Conservation (phyloP, 1,284 basidiomycete genomes). For the Rhizopogon parksii region DNA sequence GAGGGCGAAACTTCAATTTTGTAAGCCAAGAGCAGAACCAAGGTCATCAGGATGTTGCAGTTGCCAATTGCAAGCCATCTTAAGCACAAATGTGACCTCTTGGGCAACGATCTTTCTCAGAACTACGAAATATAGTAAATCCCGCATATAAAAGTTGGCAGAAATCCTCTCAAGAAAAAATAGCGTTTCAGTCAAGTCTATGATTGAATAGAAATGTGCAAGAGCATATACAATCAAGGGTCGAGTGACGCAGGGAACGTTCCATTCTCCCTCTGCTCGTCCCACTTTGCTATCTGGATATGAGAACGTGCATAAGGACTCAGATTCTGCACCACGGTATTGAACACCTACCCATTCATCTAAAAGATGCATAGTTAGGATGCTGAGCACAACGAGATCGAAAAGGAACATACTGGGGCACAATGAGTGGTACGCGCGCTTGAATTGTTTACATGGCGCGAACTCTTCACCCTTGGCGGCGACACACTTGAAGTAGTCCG, state of each 20-base stretch:
- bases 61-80: no score
- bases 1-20: neutral
- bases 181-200: neutral
- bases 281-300: slow-evolving; percentile 73
- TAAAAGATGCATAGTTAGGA: slow-evolving; percentile 27
- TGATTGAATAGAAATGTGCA: neutral
- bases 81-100: no score
- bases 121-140: neutral
- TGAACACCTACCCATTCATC: slow-evolving; percentile 72
- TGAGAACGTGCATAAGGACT: slow-evolving; percentile 5
- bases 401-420: slow-evolving; percentile 81
- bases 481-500: slow-evolving; percentile 97
- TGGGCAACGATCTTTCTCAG: neutral
- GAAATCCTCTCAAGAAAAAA: neutral
- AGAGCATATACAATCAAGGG: slow-evolving; percentile 39
- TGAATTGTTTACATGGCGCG: slow-evolving; percentile 98
- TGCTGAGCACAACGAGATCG: slow-evolving; percentile 5
- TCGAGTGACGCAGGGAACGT: slow-evolving; percentile 90
- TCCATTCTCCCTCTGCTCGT: slow-evolving; percentile 88
- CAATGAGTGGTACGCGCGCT: slow-evolving; percentile 91
- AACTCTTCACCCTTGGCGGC: slow-evolving; percentile 97
- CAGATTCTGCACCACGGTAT: slow-evolving; percentile 10
- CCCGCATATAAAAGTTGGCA: neutral
- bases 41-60: no score
- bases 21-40: no score